A percentile compares a stretch with the other conserved stretches of the same genome.
These are phyloP conservation scores for Saposhnikovia divaricata DNA, from an alignment of 129 eudicot genomes.

Conservation along the genomic window DNA sequence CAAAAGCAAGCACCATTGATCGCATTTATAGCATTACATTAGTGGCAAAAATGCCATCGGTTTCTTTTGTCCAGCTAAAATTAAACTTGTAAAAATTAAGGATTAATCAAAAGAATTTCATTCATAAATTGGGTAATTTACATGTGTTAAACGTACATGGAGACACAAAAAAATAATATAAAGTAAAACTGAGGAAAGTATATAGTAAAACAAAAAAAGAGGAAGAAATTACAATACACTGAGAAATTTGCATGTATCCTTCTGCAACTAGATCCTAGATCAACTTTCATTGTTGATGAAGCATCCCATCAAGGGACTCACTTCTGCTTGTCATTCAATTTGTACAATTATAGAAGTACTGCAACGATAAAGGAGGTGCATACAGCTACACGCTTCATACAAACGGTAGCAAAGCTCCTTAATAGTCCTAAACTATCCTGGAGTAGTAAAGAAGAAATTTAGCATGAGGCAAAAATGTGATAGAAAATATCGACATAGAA, in stretches of 20 bases:
- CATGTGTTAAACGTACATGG: background rate
- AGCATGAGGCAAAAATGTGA: conserved; percentile 3
- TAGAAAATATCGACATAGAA: background rate
- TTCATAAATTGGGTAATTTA: background rate
- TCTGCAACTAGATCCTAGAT: background rate
- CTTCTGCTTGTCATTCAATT: background rate
- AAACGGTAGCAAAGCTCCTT: background rate
- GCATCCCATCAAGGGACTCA: background rate
- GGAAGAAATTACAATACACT: conserved; percentile 23
- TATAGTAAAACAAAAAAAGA: background rate
- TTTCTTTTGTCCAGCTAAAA: background rate
- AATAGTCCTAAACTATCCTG: conserved; percentile 11
- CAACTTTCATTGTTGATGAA: conserved; percentile 4
- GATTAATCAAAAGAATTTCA: background rate
- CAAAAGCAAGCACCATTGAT: background rate
- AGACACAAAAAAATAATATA: background rate
- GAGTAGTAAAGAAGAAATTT: background rate
- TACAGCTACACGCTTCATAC: conserved; percentile 6
- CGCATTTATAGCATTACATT: background rate
- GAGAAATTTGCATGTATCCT: conserved; percentile 9
- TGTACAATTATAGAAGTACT: conserved; percentile 4
- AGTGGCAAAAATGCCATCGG: background rate
- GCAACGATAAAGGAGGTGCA: conserved; percentile 3
- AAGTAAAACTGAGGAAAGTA: background rate
- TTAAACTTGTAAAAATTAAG: background rate